Conservation (phyloP, 106 monocot species). For the Phalaenopsis aphrodite region DNA sequence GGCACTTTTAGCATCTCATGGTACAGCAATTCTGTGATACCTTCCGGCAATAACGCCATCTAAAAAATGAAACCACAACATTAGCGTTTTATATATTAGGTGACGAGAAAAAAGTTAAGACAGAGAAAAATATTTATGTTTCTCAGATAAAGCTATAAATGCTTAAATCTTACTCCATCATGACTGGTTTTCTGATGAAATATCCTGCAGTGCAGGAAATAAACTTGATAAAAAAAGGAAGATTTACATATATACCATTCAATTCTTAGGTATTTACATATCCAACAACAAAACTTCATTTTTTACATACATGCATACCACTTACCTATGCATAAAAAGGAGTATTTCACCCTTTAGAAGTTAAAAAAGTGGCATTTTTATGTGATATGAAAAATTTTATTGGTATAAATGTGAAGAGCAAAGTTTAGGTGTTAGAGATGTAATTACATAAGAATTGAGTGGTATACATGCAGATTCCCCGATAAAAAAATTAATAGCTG, state of each 20-base stretch:
- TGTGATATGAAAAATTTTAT: too few species aligned
- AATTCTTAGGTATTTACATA: too few species aligned
- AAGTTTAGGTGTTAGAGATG: too few species aligned
- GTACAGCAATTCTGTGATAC: slow-evolving; percentile 86
- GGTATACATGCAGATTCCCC: too few species aligned
- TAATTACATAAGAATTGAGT: too few species aligned
- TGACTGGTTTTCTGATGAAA: not conserved
- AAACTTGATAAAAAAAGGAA: not conserved
- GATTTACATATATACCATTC: too few species aligned
- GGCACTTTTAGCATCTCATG: slow-evolving; percentile 70
- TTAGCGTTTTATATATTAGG: not conserved
- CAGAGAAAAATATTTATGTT: not conserved
- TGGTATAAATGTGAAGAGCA: too few species aligned
- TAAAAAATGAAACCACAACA: slow-evolving; percentile 28
- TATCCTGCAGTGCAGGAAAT: not conserved
- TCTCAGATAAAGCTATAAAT: not conserved
- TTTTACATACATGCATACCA: too few species aligned
- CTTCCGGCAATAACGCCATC: slow-evolving; percentile 99
- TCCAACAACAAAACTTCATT: too few species aligned
- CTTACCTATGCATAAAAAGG: too few species aligned
- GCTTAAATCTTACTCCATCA: not conserved
- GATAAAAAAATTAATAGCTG: not conserved
- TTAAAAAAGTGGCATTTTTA: too few species aligned
- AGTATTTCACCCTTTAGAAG: too few species aligned
- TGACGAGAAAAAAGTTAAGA: not conserved